These are phyloP conservation scores for Ceratobasidium sp. DNA, from an alignment of 1,284 basidiomycete genomes.

Conservation along the genomic window DNA sequence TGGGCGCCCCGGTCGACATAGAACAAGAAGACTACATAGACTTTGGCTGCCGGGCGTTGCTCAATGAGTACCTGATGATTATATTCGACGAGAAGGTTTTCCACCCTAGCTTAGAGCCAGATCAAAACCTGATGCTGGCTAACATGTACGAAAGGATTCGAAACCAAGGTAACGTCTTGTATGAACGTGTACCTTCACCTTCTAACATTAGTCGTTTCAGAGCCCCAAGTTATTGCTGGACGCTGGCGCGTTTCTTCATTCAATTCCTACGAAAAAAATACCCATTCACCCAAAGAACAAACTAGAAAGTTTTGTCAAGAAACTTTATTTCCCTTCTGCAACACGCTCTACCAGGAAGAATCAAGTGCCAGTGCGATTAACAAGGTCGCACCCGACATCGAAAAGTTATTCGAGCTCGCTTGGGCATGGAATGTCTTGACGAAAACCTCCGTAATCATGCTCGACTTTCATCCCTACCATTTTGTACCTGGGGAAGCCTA, in stretches of 20 bases:
- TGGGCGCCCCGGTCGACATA: neutral
- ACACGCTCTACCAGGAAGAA: neutral
- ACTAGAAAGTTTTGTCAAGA: neutral
- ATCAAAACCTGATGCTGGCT: neutral
- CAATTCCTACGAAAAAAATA: neutral
- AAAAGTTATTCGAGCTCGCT: slow-evolving; percentile 8
- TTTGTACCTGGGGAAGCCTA: neutral
- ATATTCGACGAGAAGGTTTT: neutral
- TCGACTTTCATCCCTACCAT: slow-evolving; percentile 23
- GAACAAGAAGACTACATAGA: slow-evolving; percentile 30
- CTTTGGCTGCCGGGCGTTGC: slow-evolving; percentile 17
- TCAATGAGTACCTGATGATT: slow-evolving; percentile 9
- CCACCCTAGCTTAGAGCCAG: neutral
- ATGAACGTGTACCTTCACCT: too few species aligned
- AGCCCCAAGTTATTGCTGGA: slow-evolving; percentile 29
- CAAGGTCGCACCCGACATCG: neutral
- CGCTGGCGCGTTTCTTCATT: slow-evolving; percentile 35
- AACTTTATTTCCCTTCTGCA: neutral
- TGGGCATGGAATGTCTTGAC: slow-evolving; percentile 10
- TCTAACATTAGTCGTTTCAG: neutral
- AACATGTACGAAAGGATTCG: neutral
- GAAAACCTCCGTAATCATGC: slow-evolving; percentile 21
- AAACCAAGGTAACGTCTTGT: slow-evolving; percentile 1
- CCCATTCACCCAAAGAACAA: neutral
- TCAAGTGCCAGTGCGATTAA: neutral